A percentile compares a stretch with the other conserved stretches of the same genome.
Evolutionary conservation across 1,139 yeast genomes (phyloP).

Genomic region (Kurtzmaniella quercitrusa): DNA sequence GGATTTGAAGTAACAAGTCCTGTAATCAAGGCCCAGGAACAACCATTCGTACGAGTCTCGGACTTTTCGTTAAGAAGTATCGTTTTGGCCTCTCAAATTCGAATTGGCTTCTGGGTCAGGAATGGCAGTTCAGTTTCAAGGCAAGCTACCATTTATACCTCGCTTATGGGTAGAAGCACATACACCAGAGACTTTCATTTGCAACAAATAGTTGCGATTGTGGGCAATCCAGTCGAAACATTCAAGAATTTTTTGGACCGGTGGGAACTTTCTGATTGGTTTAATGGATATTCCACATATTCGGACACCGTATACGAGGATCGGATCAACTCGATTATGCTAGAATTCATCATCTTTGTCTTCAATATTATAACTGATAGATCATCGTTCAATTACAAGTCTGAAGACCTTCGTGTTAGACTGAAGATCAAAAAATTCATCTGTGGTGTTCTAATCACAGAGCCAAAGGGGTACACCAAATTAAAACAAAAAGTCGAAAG

Average conservation of each 20-base stretch:
- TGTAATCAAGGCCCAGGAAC: constrained; percentile 9
- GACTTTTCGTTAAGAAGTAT: constrained; percentile 58
- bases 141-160: constrained; percentile 37
- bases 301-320: constrained; percentile 54
- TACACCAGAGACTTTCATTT: constrained; percentile 52
- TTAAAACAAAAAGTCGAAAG: constrained; percentile 35
- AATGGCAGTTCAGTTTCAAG: constrained; percentile 59
- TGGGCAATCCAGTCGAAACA: constrained; percentile 40
- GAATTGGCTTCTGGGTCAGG: constrained; percentile 85
- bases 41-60: constrained; percentile 39
- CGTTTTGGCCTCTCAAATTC: constrained; percentile 70
- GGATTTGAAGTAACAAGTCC: constrained; percentile 20
- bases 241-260: constrained; percentile 49
- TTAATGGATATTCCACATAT: constrained; percentile 28
- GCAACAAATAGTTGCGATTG: constrained; percentile 49
- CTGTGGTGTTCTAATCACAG: constrained; percentile 45
- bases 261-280: constrained; percentile 60
- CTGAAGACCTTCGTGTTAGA: constrained; percentile 19
- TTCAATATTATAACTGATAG: constrained; percentile 58
- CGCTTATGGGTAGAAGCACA: constrained; percentile 15
- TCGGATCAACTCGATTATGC: constrained; percentile 45
- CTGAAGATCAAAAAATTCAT: constrained; percentile 32
- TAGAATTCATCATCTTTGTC: constrained; percentile 50
- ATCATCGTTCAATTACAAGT: constrained; percentile 33
- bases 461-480: constrained; percentile 52